A percentile compares a stretch with the other conserved stretches of the same genome.
These are phyloP conservation scores for Geum urbanum DNA, from an alignment of 306 rosid genomes.

Conservation along the genomic window DNA sequence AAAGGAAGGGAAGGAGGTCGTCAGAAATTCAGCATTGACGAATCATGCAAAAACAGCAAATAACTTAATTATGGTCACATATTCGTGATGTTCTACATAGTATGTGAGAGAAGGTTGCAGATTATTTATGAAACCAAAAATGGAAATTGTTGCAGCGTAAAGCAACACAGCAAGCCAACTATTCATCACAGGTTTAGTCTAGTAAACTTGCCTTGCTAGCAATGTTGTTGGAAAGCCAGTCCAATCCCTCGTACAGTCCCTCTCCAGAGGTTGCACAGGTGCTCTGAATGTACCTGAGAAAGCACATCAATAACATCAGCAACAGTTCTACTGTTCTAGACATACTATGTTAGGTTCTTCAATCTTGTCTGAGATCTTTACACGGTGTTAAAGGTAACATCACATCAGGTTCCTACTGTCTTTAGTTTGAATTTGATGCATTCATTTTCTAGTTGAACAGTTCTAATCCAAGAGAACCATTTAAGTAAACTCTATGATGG, in stretches of 20 bases:
- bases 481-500: background rate
- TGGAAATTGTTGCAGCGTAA: background rate
- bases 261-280: conserved; percentile 99
- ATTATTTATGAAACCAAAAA: background rate
- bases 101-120: background rate
- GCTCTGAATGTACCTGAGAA: conserved; percentile 95
- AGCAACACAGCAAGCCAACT: background rate
- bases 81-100: background rate
- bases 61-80: background rate
- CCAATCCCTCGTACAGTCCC: conserved; percentile 93
- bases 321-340: conserved; percentile 4
- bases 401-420: background rate
- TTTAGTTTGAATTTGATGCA: background rate
- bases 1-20: conserved; percentile 15
- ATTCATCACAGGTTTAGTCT: background rate
- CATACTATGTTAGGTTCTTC: background rate
- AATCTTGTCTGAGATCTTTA: background rate
- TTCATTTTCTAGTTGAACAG: too few species aligned
- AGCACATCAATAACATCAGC: conserved; percentile 27
- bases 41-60: background rate
- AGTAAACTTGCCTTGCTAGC: conserved; percentile 69
- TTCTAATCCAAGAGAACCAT: background rate
- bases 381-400: background rate
- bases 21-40: background rate
- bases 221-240: conserved; percentile 92